A percentile compares a stretch with the other conserved stretches of the same genome.
Evolutionary conservation across 2,329 filamentous ascomycete genomes (phyloP).

Genomic region (Apiospora aurea): DNA sequence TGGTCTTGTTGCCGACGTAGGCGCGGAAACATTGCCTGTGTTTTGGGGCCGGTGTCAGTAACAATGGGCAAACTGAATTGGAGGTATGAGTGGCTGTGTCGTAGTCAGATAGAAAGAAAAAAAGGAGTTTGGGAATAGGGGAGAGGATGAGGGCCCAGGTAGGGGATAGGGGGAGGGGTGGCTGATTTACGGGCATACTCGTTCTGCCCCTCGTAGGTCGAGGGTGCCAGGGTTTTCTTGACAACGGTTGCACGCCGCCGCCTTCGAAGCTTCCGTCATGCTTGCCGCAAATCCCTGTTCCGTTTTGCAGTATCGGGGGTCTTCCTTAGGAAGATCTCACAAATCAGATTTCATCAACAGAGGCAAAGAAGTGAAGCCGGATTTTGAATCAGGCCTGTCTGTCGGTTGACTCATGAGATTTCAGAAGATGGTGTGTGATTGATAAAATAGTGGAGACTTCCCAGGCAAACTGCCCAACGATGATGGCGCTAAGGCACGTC

Average conservation of each 20-base stretch:
- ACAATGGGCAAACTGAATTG: neutral
- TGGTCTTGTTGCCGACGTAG: constrained; percentile 80
- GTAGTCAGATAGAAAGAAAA: constrained; percentile 25
- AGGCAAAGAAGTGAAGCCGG: neutral
- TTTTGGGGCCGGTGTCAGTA: neutral
- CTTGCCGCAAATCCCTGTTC: neutral
- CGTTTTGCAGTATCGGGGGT: neutral
- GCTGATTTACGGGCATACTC: constrained; percentile 38
- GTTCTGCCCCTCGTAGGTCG: constrained; percentile 40
- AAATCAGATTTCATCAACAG: neutral
- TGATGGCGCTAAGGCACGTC: neutral
- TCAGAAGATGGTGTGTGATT: constrained; percentile 3
- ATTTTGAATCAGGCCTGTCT: neutral
- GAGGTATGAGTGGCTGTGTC: constrained; percentile 5
- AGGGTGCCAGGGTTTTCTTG: constrained; percentile 40
- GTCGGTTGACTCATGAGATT: constrained; percentile 21
- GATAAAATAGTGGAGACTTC: neutral
- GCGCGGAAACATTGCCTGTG: constrained; percentile 77
- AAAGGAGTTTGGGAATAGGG: neutral
- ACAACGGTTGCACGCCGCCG: constrained; percentile 40
- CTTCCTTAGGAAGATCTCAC: neutral
- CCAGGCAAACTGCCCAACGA: neutral
- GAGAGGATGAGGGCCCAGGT: constrained; percentile 23
- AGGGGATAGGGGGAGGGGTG: constrained; percentile 7
- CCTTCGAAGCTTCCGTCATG: constrained; percentile 1